phyloP scores from a whole-genome alignment of 176 grass and related monocot genomes.

The Carex littledalei region DNA sequence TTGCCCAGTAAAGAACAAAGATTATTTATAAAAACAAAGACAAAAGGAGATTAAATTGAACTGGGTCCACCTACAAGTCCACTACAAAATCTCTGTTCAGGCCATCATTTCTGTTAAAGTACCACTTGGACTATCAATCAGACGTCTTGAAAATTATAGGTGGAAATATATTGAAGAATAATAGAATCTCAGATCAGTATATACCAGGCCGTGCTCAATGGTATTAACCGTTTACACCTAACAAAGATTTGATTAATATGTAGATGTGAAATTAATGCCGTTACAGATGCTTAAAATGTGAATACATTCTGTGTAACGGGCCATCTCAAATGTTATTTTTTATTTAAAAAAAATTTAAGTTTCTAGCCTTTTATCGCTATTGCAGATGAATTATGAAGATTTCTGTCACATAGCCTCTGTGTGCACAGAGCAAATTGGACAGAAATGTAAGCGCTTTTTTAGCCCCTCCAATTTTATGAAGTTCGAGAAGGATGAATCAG shows the following conservation, averaged over 20 bases:
- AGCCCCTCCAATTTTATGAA: constrained; percentile 99
- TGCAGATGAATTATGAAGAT: constrained; percentile 99
- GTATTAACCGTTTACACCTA: neutral
- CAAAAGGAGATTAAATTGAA: neutral
- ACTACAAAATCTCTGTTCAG: neutral
- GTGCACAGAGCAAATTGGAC: constrained; percentile 95
- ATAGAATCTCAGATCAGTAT: neutral
- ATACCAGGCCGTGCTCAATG: neutral
- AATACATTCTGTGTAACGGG: neutral
- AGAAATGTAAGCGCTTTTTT: constrained; percentile 93
- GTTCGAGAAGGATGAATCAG: constrained; percentile 99
- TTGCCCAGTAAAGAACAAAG: neutral
- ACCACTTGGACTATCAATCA: neutral
- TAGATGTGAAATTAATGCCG: neutral
- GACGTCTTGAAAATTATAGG: neutral
- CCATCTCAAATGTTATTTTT: neutral
- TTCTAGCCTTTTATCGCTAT: neutral
- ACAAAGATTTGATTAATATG: neutral
- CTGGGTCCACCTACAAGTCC: neutral
- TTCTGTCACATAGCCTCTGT: constrained; percentile 98
- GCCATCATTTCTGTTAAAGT: neutral
- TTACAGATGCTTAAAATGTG: neutral
- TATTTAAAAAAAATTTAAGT: neutral
- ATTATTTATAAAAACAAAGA: neutral
- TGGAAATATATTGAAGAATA: neutral